phyloP scores from a whole-genome alignment of 129 eudicot species.

The Escallonia rubra region DNA sequence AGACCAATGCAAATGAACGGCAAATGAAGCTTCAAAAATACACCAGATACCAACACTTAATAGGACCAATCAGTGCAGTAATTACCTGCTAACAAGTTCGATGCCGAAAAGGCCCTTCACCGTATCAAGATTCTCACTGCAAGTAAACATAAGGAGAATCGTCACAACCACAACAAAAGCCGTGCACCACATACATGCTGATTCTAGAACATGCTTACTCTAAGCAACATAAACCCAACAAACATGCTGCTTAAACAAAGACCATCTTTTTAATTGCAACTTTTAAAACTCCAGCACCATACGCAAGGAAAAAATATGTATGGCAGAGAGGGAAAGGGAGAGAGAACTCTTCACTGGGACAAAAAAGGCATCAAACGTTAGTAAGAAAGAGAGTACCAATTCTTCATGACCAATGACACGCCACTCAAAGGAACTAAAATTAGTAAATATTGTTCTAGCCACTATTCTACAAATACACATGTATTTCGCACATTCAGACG shows the following conservation, averaged over 20 bases:
- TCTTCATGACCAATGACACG: neutral
- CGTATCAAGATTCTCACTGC: constrained; percentile 63
- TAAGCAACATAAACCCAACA: too few species aligned
- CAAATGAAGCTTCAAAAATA: neutral
- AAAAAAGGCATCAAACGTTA: neutral
- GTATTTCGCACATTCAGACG: too few species aligned
- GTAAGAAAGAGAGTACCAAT: neutral
- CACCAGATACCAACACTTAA: neutral
- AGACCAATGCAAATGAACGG: neutral
- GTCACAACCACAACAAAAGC: constrained; percentile 6
- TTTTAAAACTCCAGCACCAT: neutral
- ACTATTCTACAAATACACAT: too few species aligned
- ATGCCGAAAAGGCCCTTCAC: constrained; percentile 86
- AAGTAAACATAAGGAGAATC: constrained; percentile 11
- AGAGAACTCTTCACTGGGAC: neutral
- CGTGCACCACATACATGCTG: constrained; percentile 1
- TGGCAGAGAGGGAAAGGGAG: too few species aligned
- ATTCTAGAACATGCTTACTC: too few species aligned
- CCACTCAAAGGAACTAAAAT: neutral
- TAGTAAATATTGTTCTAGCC: too few species aligned
- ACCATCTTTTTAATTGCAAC: neutral
- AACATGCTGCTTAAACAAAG: neutral
- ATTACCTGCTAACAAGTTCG: constrained; percentile 87
- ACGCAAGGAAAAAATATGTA: neutral
- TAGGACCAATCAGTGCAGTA: neutral